Evolutionary conservation across 768 basidiomycete species (phyloP).

Genomic region (Lentinus brumalis): DNA sequence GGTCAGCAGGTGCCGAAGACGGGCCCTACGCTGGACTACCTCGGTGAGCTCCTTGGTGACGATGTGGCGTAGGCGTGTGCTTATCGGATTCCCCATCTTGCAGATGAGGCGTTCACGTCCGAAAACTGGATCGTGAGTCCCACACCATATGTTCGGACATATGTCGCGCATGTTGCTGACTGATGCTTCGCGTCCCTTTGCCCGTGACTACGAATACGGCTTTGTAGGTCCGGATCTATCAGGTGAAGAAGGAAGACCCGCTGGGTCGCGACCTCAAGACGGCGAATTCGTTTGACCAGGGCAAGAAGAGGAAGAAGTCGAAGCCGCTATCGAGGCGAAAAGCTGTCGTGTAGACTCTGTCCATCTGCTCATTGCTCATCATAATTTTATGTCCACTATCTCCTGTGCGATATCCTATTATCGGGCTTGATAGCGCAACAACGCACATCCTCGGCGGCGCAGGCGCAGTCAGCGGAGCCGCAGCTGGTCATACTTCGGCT

Average conservation of each 20-base stretch:
- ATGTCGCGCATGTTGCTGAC: background rate
- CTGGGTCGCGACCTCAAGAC: conserved; percentile 89
- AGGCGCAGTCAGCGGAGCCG: no score
- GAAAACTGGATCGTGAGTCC: conserved; percentile 97
- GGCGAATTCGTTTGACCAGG: conserved; percentile 81
- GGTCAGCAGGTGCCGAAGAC: conserved; percentile 76
- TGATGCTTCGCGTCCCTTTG: background rate
- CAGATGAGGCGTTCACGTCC: conserved; percentile 97
- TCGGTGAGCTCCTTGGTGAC: conserved; percentile 51
- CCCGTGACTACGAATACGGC: background rate
- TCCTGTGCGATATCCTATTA: background rate
- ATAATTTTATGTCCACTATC: background rate
- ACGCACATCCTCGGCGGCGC: no score
- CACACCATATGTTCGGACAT: conserved; percentile 3
- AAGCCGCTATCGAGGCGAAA: conserved; percentile 68
- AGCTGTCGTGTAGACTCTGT: conserved; percentile 37
- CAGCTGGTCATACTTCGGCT: no score
- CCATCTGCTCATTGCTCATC: background rate
- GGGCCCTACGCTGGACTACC: conserved; percentile 83
- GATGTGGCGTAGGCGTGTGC: background rate
- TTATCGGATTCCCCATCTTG: conserved; percentile 4
- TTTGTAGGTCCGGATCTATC: conserved; percentile 81
- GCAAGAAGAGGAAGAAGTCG: conserved; percentile 86
- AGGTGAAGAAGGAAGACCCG: conserved; percentile 92
- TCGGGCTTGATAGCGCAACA: no score